phyloP scores from a whole-genome alignment of 495 filamentous ascomycete genomes.

The Apodospora peruviana region DNA sequence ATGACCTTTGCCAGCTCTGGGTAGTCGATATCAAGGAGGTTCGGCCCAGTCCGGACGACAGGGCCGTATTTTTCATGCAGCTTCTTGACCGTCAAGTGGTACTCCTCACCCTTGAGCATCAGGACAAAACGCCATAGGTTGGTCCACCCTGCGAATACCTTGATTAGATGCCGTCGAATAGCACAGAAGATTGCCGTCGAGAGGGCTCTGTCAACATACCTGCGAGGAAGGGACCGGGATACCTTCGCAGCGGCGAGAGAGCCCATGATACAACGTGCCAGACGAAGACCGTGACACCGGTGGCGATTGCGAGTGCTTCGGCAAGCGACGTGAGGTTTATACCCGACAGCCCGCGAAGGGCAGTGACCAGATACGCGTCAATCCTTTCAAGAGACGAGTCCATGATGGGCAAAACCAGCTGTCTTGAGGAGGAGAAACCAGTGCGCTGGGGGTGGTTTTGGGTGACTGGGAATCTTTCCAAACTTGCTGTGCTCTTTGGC shows the following conservation, averaged over 20 bases:
- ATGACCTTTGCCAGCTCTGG: constrained; percentile 28
- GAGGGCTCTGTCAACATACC: constrained; percentile 1
- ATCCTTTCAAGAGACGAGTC: no score
- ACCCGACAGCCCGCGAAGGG: no score
- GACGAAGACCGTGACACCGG: no score
- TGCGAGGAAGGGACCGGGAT: constrained; percentile 26
- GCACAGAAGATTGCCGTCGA: neutral
- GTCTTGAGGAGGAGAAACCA: no score
- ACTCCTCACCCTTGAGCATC: constrained; percentile 22
- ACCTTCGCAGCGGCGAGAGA: constrained; percentile 23
- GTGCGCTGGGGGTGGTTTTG: no score
- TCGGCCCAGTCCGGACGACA: constrained; percentile 51
- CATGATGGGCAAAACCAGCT: no score
- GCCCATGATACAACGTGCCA: constrained; percentile 19
- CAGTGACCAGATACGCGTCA: no score
- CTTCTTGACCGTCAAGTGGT: constrained; percentile 16
- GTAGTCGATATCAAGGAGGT: constrained; percentile 41
- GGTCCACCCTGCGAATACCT: constrained; percentile 20
- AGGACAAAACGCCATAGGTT: constrained; percentile 33
- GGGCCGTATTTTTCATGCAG: constrained; percentile 46
- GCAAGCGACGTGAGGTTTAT: no score
- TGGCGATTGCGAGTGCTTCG: no score
- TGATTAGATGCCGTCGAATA: neutral
- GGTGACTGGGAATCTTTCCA: no score
- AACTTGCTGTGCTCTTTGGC: no score